Conservation (phyloP, 495 filamentous ascomycete genomes). For the Penicillium parvum region DNA sequence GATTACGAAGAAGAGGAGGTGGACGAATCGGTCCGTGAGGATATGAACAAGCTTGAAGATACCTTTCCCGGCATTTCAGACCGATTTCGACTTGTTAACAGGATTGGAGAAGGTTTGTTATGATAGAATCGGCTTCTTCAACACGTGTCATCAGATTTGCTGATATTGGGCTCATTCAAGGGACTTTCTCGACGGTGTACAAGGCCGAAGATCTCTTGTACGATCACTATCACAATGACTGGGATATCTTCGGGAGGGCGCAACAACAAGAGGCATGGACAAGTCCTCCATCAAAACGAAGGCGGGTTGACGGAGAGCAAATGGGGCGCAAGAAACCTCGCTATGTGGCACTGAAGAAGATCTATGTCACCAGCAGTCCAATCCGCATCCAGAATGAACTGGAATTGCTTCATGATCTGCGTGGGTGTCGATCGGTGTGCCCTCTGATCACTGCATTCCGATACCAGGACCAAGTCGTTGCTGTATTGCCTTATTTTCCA, state of each 20-base stretch:
- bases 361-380: constrained; percentile 95
- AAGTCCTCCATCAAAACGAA: constrained; percentile 54
- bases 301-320: constrained; percentile 33
- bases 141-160: too few species aligned
- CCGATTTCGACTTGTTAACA: constrained; percentile 85
- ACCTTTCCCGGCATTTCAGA: constrained; percentile 79
- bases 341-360: constrained; percentile 97
- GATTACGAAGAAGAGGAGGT: constrained; percentile 52
- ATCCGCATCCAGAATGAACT: constrained; percentile 93
- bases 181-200: constrained; percentile 97
- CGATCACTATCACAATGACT: constrained; percentile 75
- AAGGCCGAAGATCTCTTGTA: constrained; percentile 96
- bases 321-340: constrained; percentile 47
- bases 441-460: constrained; percentile 96
- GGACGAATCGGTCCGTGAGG: constrained; percentile 68
- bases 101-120: constrained; percentile 82
- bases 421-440: constrained; percentile 76
- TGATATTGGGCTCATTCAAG: constrained; percentile 37
- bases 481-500: constrained; percentile 89
- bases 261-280: constrained; percentile 59
- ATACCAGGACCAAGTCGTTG: constrained; percentile 88
- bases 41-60: constrained; percentile 80
- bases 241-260: constrained; percentile 64
- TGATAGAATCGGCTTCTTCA: too few species aligned
- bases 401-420: constrained; percentile 88